These are phyloP conservation scores for Mycena haematopus DNA, from an alignment of 768 basidiomycete species.

Conservation along the genomic window DNA sequence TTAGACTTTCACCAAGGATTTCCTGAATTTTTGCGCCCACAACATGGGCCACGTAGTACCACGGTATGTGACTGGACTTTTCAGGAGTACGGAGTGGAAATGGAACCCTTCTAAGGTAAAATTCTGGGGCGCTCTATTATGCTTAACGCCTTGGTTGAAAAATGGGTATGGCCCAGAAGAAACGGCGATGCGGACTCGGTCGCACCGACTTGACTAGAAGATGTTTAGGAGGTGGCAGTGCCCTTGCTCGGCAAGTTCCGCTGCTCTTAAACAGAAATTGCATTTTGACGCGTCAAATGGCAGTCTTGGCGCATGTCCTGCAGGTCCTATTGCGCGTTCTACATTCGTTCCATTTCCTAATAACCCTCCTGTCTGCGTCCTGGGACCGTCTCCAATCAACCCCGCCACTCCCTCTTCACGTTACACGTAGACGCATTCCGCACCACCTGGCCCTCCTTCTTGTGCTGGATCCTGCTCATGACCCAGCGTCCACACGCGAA, in stretches of 20 bases:
- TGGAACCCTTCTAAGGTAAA: too few species aligned
- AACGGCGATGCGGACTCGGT: too few species aligned
- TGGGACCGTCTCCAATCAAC: conserved; percentile 43
- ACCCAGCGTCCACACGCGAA: conserved; percentile 43
- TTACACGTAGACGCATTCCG: conserved; percentile 64
- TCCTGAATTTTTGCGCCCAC: too few species aligned
- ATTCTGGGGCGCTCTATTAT: too few species aligned
- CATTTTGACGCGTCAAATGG: conserved; percentile 43
- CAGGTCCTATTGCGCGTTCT: conserved; percentile 57
- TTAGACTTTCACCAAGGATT: too few species aligned
- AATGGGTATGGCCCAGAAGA: too few species aligned
- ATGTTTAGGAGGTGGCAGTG: background rate
- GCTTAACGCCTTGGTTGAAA: too few species aligned
- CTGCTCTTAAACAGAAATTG: background rate
- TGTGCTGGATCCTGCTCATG: conserved; percentile 48
- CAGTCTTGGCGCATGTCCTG: conserved; percentile 51
- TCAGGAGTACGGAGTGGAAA: too few species aligned
- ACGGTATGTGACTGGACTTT: too few species aligned
- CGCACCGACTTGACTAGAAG: too few species aligned
- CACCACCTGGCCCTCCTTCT: conserved; percentile 72
- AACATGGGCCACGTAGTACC: too few species aligned
- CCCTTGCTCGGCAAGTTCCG: background rate
- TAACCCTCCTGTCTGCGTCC: conserved; percentile 48
- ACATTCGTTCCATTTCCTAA: conserved; percentile 61
- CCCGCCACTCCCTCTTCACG: conserved; percentile 54